These are phyloP conservation scores for Sphaerulina musiva DNA, from an alignment of 2,329 filamentous ascomycete genomes.

Conservation along the genomic window DNA sequence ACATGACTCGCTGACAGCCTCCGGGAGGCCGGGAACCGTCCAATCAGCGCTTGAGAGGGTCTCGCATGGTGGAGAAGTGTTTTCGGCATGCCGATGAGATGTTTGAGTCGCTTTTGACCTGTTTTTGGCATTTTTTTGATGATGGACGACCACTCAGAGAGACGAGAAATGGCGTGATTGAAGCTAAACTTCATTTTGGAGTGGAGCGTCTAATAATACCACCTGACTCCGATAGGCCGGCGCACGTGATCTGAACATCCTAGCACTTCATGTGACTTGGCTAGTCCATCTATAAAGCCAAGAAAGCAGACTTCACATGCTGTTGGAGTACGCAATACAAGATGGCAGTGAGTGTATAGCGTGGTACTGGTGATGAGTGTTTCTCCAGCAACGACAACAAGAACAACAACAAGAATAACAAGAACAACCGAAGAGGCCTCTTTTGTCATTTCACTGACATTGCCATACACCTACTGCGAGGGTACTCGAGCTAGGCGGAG, in stretches of 20 bases:
- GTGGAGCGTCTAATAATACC: not conserved
- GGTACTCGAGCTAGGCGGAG: too few relatives aligned
- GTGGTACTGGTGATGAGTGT: too few relatives aligned
- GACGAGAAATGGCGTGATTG: constrained; percentile 7
- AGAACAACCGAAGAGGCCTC: too few relatives aligned
- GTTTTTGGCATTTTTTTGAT: constrained; percentile 9
- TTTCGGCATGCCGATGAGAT: constrained; percentile 17
- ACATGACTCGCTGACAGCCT: constrained; percentile 16
- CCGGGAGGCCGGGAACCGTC: constrained; percentile 4
- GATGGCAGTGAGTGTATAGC: too few relatives aligned
- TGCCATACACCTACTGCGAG: too few relatives aligned
- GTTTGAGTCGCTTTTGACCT: constrained; percentile 10
- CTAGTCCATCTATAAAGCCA: too few relatives aligned
- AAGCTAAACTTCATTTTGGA: constrained; percentile 1
- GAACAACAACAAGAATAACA: too few relatives aligned
- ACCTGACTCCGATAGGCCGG: not conserved
- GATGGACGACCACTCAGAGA: constrained; percentile 2
- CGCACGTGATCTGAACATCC: not conserved
- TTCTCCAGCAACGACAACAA: too few relatives aligned
- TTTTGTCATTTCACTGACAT: too few relatives aligned
- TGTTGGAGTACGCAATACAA: too few relatives aligned
- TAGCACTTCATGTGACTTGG: too few relatives aligned
- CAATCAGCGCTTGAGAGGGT: constrained; percentile 9
- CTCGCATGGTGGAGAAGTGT: constrained; percentile 7
- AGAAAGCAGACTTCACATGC: too few relatives aligned